Conservation (phyloP, 805 yeast genomes). For the Nematodospora valgi region DNA sequence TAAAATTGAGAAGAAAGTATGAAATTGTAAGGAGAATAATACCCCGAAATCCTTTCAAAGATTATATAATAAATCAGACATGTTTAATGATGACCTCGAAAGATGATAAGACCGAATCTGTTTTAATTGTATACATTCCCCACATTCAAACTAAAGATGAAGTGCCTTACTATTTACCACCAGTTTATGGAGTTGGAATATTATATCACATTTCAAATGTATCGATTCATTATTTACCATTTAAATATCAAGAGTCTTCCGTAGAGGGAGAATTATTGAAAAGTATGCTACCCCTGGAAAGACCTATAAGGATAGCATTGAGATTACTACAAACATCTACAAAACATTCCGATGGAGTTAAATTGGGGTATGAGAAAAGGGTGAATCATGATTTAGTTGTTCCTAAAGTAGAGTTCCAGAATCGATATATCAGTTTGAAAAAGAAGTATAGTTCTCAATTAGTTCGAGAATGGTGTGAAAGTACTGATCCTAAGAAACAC, state of each 20-base stretch:
- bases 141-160: constrained; percentile 59
- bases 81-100: constrained; percentile 50
- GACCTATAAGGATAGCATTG: constrained; percentile 79
- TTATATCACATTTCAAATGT: constrained; percentile 45
- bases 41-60: constrained; percentile 91
- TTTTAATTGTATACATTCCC: constrained; percentile 72
- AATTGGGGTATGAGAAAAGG: constrained; percentile 80
- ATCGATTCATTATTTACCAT: constrained; percentile 77
- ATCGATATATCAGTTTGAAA: constrained; percentile 73
- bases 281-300: constrained; percentile 42
- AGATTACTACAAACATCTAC: constrained; percentile 73
- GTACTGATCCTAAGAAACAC: constrained; percentile 92
- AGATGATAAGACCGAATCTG: constrained; percentile 34
- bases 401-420: constrained; percentile 77
- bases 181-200: constrained; percentile 75
- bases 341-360: constrained; percentile 81
- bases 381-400: constrained; percentile 88
- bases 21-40: constrained; percentile 77
- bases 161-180: constrained; percentile 88
- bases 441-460: constrained; percentile 73
- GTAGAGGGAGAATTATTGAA: constrained; percentile 19
- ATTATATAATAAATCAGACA: constrained; percentile 78
- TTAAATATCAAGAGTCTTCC: constrained; percentile 15
- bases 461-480: constrained; percentile 86
- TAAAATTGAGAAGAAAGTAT: constrained; percentile 30